Base-by-base conservation (phyloP, 768 basidiomycete species). In the Amanita pseudoporphyria region DNA sequence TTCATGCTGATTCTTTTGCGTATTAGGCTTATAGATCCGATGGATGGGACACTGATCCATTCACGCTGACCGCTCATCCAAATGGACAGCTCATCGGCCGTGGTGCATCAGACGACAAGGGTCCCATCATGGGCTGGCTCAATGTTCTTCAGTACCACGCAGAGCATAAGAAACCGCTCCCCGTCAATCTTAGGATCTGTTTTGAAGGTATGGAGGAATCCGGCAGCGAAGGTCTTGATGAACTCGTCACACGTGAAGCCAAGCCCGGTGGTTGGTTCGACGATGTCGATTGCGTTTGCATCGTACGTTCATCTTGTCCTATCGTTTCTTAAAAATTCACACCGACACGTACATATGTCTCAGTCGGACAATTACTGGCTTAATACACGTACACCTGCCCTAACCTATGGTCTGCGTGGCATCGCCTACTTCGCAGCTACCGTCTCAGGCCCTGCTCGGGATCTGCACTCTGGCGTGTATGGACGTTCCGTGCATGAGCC, bases 161-260 rank as follows among this genome's bases (percentile, higher is more conserved):
- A 43, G 68, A 81, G 49, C 76, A 77, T 31, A 71, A 77, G 19
- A 69, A 80, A 38, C 76, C 79, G 31, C 75, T 96, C 16, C 94
- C 94, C 1, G 89, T 97, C 22, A 96, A 97, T 62, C 66, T 97
- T 49, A 79, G 81, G 55, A 82, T 88, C 71, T 90, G 87, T 72
- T 93, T 98, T 58, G 95, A 98, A 64, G 94, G 88, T 3, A 98
- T 96, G 94, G 95, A 98, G 64, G 95, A 98, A 70, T 84, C 77
- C 53, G 94, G 93, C 5, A 88, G 85, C 36, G 87, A 89, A 57
- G 92, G 93, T 1, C 74, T 97, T 10, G 93, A 96, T 58, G 87
- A 88, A 30, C 78, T 95, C 38, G 89, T 97, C 53, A 66, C 73
- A 52, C 71, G 71, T 42, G 93, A 96, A 71, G 78, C 80, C 9